phyloP scores from a whole-genome alignment of 768 basidiomycete species.

The Leccinum obscurum region DNA sequence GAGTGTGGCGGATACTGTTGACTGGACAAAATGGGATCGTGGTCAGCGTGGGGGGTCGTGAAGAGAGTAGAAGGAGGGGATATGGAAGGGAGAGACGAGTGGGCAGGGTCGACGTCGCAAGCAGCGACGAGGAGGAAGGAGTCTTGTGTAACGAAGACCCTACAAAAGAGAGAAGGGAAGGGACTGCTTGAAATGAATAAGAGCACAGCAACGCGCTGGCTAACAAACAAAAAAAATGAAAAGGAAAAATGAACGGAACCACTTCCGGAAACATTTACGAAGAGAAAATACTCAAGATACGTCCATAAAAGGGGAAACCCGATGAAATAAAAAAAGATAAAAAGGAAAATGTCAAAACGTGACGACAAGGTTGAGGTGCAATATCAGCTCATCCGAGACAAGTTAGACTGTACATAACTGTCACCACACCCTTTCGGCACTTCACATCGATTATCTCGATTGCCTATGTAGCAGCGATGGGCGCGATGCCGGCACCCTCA shows the following conservation, averaged over 20 bases:
- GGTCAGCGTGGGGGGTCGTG: constrained; percentile 40
- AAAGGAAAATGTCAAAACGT: constrained; percentile 20
- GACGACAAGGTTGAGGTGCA: constrained; percentile 21
- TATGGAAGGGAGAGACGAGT: constrained; percentile 21
- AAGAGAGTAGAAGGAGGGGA: constrained; percentile 24
- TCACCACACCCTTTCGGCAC: constrained; percentile 9
- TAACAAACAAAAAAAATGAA: constrained; percentile 18
- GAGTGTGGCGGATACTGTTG: constrained; percentile 31
- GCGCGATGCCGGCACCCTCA: constrained; percentile 23
- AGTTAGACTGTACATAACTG: constrained; percentile 19
- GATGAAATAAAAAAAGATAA: constrained; percentile 12
- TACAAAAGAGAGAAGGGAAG: constrained; percentile 25
- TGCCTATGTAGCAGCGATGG: background rate
- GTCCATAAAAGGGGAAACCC: constrained; percentile 18
- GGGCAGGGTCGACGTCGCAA: constrained; percentile 20
- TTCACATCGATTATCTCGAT: constrained; percentile 16
- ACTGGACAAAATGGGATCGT: constrained; percentile 37
- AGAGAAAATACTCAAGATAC: constrained; percentile 9
- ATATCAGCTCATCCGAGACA: constrained; percentile 30
- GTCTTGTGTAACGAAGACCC: constrained; percentile 29
- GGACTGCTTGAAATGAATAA: constrained; percentile 31
- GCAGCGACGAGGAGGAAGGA: constrained; percentile 23
- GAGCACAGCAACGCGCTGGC: constrained; percentile 28
- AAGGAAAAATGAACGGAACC: constrained; percentile 5
- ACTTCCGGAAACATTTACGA: constrained; percentile 5